Base-by-base conservation (phyloP, 495 filamentous ascomycete genomes). In the Tuber aestivum region DNA sequence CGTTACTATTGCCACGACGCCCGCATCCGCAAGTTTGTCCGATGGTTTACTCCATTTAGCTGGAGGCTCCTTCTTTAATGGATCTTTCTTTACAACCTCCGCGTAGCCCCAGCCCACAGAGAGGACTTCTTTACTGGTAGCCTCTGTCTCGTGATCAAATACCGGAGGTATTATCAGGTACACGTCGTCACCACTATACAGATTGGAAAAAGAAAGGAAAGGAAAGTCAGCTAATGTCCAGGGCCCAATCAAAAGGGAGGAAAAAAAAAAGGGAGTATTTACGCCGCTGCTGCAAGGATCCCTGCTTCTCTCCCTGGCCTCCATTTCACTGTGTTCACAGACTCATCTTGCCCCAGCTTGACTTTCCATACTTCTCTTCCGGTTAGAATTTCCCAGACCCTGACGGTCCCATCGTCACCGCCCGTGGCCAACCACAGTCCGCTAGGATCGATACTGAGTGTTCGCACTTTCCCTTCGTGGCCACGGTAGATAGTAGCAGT, bases 41-140 rank as follows among this genome's bases (percentile, higher is more conserved):
- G 89, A 88, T 7, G 95, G 94, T 10, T 95, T 91, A 16, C 90
- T 88, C 95, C 95, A 99, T 78, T 90, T 91, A 3, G 90, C 91
- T 27, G 92, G 87, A 5, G 91, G 88, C 75, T 90, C 91, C 84
- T 94, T 95, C 82, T 91, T 92, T 72, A 85, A 81, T n/a, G 86
- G 84, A 44, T 86, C 86, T n/a, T 88, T 87, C 68, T 87, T 87
- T 72, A 85, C 87, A 69, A 86, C 89, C 48, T 92, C 89, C 3
- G 94, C 94, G 82, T 95, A 93, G 61, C 95, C 95, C 86, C 93
- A 99, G 45, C 95, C 96, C 37, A 90, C 91, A 80, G 95, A 91
- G 40, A 97, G 86, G 40, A 96, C 73, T 37, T 92, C 92, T 72
- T 91, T 86, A 84, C 92, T 94, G 32, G 88, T 86, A 78, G 90